phyloP scores from a whole-genome alignment of 148 eudicot genomes.

The Cornus florida region DNA sequence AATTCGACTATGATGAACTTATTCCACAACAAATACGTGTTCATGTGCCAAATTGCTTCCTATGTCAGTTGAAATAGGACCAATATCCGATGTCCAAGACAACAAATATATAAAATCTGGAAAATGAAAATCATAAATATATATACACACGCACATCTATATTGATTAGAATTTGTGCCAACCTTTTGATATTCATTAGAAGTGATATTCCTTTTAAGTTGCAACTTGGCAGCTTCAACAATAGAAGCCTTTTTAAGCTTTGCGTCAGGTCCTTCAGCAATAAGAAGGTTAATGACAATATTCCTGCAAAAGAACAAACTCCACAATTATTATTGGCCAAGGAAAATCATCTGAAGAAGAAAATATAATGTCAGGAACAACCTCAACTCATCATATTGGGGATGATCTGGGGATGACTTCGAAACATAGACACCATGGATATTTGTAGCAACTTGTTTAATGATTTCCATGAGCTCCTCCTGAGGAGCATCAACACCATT shows the following conservation, averaged over 20 bases:
- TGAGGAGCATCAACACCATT: slow-evolving; percentile 56
- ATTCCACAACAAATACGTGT: not conserved
- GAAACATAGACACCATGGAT: slow-evolving; percentile 71
- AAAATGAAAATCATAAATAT: too few species aligned
- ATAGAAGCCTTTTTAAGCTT: slow-evolving; percentile 75
- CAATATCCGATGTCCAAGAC: not conserved
- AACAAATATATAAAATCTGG: not conserved
- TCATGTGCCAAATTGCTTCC: not conserved
- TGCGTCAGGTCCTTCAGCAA: slow-evolving; percentile 65
- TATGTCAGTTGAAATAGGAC: not conserved
- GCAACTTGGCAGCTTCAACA: slow-evolving; percentile 69
- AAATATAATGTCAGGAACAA: slow-evolving; percentile 18
- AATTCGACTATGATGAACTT: not conserved
- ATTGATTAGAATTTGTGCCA: not conserved
- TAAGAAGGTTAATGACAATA: slow-evolving; percentile 63
- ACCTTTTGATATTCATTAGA: slow-evolving; percentile 70
- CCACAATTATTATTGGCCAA: not conserved
- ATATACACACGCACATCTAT: not conserved
- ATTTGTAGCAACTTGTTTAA: slow-evolving; percentile 57
- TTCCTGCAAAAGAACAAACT: slow-evolving; percentile 42
- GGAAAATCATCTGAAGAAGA: not conserved
- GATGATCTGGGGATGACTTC: slow-evolving; percentile 63
- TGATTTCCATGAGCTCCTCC: slow-evolving; percentile 59
- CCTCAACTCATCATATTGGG: slow-evolving; percentile 72
- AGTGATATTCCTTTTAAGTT: slow-evolving; percentile 56